Conservation (phyloP, 2,329 filamentous ascomycete genomes). For the Raffaelea arxii region DNA sequence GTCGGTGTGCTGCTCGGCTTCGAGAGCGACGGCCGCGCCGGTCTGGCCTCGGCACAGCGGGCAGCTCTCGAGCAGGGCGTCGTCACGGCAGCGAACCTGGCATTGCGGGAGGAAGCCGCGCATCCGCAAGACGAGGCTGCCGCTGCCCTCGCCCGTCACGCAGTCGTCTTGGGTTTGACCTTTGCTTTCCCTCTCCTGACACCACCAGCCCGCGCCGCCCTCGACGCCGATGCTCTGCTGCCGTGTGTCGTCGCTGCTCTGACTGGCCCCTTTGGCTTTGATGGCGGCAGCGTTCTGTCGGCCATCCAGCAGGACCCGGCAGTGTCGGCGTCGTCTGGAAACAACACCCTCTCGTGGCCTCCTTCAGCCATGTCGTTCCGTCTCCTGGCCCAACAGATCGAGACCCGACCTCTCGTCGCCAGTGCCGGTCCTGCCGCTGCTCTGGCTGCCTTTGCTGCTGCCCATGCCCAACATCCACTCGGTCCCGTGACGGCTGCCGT, state of each 20-base stretch:
- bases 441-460: constrained; percentile 54
- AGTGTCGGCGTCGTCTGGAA: constrained; percentile 25
- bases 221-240: constrained; percentile 62
- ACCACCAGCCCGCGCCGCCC: constrained; percentile 41
- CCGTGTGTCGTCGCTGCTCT: constrained; percentile 60
- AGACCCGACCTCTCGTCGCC: constrained; percentile 42
- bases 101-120: constrained; percentile 39
- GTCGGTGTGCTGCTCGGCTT: constrained; percentile 71
- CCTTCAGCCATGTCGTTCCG: constrained; percentile 48
- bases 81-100: constrained; percentile 66
- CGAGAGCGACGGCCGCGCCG: constrained; percentile 51
- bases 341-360: constrained; percentile 55
- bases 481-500: constrained; percentile 20
- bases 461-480: constrained; percentile 29
- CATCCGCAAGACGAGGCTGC: too few species aligned
- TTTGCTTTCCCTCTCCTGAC: constrained; percentile 67
- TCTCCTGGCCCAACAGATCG: constrained; percentile 43
- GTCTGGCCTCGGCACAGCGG: constrained; percentile 54
- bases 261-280: constrained; percentile 63
- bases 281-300: constrained; percentile 65
- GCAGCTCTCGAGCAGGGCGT: constrained; percentile 63
- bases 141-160: constrained; percentile 28
- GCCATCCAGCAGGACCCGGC: constrained; percentile 52
- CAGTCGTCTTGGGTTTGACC: constrained; percentile 62
- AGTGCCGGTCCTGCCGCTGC: constrained; percentile 59